Conservation (phyloP, 2,329 filamentous ascomycete species). For the Aspergillus glaucus region DNA sequence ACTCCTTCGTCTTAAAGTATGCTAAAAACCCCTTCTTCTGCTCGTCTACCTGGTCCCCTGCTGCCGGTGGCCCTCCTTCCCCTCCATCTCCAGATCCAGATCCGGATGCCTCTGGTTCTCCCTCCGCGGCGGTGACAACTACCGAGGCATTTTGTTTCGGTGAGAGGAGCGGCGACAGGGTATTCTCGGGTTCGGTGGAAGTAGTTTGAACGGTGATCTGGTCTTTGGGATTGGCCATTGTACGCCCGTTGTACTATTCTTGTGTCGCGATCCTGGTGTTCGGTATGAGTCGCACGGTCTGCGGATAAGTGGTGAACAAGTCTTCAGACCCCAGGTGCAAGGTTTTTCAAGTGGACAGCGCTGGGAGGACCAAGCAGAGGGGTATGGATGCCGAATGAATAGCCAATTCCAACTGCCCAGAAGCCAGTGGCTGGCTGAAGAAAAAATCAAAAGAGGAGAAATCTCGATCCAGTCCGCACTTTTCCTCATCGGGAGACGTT, state of each 20-base stretch:
- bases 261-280: too few species aligned
- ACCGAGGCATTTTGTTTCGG: conserved; percentile 12
- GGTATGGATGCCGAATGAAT: conserved; percentile 9
- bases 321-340: too few species aligned
- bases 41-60: conserved; percentile 34
- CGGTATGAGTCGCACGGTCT: too few species aligned
- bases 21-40: conserved; percentile 50
- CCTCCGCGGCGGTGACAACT: conserved; percentile 9
- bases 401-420: conserved; percentile 13
- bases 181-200: conserved; percentile 3
- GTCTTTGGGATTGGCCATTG: conserved; percentile 24
- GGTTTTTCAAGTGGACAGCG: too few species aligned
- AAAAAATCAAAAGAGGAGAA: conserved; percentile 1
- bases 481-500: conserved; percentile 5
- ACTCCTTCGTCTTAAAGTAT: conserved; percentile 77
- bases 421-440: conserved; percentile 1
- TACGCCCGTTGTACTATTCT: background rate
- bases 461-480: background rate
- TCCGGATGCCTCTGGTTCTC: conserved; percentile 9
- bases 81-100: background rate
- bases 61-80: conserved; percentile 10
- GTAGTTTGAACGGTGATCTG: conserved; percentile 18
- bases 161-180: conserved; percentile 8
- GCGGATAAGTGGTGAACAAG: too few species aligned
- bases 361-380: background rate